Conservation (phyloP, 345 rosid genomes). For the Citrus sinensis region DNA sequence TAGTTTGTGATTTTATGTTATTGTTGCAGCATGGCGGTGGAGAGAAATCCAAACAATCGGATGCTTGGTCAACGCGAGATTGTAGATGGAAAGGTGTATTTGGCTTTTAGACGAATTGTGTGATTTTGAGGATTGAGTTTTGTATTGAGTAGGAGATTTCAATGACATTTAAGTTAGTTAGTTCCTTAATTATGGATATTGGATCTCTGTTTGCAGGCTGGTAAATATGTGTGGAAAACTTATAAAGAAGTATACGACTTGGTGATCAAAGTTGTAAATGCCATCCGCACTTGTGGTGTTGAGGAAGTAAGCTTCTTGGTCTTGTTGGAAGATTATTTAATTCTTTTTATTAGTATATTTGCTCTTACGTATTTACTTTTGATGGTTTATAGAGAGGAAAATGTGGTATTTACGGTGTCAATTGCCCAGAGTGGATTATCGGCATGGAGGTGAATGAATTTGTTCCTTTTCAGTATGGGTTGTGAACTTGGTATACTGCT, state of each 20-base stretch:
- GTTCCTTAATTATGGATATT: neutral
- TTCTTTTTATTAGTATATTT: neutral
- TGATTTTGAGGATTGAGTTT: neutral
- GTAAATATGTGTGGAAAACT: conserved; percentile 81
- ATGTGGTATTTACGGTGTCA: conserved; percentile 95
- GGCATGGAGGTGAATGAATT: conserved; percentile 86
- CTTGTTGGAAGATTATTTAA: neutral
- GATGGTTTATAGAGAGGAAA: conserved; percentile 52
- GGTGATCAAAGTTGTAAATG: conserved; percentile 78
- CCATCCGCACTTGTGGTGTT: conserved; percentile 78
- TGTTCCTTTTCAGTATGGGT: neutral
- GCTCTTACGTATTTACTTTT: neutral
- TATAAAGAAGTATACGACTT: conserved; percentile 74
- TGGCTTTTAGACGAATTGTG: neutral
- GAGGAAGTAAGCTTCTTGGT: conserved; percentile 49
- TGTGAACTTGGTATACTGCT: neutral
- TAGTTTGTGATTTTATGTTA: conserved; percentile 7
- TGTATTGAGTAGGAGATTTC: neutral
- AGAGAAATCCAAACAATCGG: conserved; percentile 62
- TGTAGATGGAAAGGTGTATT: conserved; percentile 64
- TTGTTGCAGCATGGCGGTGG: conserved; percentile 62
- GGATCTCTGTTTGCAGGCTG: conserved; percentile 49
- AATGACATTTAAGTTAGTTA: neutral
- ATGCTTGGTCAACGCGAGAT: conserved; percentile 93
- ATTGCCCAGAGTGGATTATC: conserved; percentile 85